These are phyloP conservation scores for Penicillium daleae DNA, from an alignment of 495 filamentous ascomycete species.

Conservation along the genomic window DNA sequence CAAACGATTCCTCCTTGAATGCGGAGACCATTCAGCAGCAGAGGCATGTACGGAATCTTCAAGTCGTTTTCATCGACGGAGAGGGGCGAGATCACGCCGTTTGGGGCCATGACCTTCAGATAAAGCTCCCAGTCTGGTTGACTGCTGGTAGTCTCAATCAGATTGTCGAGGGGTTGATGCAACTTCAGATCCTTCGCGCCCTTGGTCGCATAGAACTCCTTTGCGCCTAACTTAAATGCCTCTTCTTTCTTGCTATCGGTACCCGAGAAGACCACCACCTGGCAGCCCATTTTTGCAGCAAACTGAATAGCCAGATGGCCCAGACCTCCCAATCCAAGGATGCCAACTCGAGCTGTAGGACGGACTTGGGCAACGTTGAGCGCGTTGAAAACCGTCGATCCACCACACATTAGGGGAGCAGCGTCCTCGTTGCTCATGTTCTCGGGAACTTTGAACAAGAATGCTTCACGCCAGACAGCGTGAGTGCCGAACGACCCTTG, in stretches of 20 bases:
- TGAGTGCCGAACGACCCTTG: slow-evolving; percentile 59
- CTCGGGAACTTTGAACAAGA: slow-evolving; percentile 58
- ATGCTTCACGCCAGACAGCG: slow-evolving; percentile 58
- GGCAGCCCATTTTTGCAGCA: slow-evolving; percentile 62
- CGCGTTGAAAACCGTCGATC: slow-evolving; percentile 54
- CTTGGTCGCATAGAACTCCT: slow-evolving; percentile 53
- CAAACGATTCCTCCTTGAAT: slow-evolving; percentile 59
- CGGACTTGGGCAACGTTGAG: slow-evolving; percentile 46
- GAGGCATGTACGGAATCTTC: slow-evolving; percentile 54
- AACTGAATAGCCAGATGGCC: slow-evolving; percentile 70
- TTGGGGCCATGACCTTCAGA: slow-evolving; percentile 44
- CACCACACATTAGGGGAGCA: slow-evolving; percentile 59
- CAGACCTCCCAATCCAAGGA: slow-evolving; percentile 65
- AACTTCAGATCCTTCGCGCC: slow-evolving; percentile 41
- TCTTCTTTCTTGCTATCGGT: slow-evolving; percentile 62
- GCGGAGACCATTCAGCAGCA: slow-evolving; percentile 51
- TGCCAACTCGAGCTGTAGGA: slow-evolving; percentile 57
- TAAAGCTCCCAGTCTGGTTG: slow-evolving; percentile 48
- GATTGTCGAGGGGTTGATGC: slow-evolving; percentile 39
- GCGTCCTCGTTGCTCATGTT: slow-evolving; percentile 50
- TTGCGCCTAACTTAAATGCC: slow-evolving; percentile 55
- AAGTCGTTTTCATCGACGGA: slow-evolving; percentile 52
- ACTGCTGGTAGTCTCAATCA: slow-evolving; percentile 53
- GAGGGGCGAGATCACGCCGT: slow-evolving; percentile 56
- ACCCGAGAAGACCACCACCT: slow-evolving; percentile 63